These are phyloP conservation scores for Penicillium silybi DNA, from an alignment of 495 filamentous ascomycete species.

Conservation along the genomic window DNA sequence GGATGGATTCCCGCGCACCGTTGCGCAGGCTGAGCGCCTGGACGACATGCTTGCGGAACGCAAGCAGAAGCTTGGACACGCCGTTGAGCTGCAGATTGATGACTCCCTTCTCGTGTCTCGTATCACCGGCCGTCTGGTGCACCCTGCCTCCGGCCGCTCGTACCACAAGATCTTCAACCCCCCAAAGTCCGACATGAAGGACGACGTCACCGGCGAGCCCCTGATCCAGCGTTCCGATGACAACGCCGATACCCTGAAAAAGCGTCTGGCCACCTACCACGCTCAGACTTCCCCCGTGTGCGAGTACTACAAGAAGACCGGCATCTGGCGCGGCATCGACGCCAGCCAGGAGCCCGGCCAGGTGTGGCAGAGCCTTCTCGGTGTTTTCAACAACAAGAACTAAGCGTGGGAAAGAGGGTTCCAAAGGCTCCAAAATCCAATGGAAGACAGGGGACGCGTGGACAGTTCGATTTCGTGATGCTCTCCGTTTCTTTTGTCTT, in stretches of 20 bases:
- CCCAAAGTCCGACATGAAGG: constrained; percentile 89
- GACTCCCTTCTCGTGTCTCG: constrained; percentile 87
- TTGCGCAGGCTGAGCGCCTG: constrained; percentile 89
- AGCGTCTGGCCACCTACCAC: constrained; percentile 92
- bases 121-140: constrained; percentile 93
- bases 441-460: not conserved
- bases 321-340: constrained; percentile 95
- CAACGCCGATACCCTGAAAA: constrained; percentile 95
- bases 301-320: constrained; percentile 91
- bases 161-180: constrained; percentile 99
- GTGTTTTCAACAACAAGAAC: constrained; percentile 71
- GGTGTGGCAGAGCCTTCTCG: constrained; percentile 90
- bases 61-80: constrained; percentile 81
- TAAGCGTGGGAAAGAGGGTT: constrained; percentile 5
- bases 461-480: constrained; percentile 9
- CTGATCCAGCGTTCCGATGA: constrained; percentile 95
- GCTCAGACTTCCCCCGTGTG: constrained; percentile 89
- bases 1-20: constrained; percentile 96
- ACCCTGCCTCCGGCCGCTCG: constrained; percentile 90
- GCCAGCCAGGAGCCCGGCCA: constrained; percentile 93
- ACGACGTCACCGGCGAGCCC: constrained; percentile 95
- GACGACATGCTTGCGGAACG: constrained; percentile 80
- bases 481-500: constrained; percentile 17
- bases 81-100: constrained; percentile 94
- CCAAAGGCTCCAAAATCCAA: not conserved